A percentile compares a stretch with the other conserved stretches of the same genome.
These are phyloP conservation scores for Cystobasidiaceae sp. DNA, from an alignment of 1,284 basidiomycete species.

Conservation along the genomic window DNA sequence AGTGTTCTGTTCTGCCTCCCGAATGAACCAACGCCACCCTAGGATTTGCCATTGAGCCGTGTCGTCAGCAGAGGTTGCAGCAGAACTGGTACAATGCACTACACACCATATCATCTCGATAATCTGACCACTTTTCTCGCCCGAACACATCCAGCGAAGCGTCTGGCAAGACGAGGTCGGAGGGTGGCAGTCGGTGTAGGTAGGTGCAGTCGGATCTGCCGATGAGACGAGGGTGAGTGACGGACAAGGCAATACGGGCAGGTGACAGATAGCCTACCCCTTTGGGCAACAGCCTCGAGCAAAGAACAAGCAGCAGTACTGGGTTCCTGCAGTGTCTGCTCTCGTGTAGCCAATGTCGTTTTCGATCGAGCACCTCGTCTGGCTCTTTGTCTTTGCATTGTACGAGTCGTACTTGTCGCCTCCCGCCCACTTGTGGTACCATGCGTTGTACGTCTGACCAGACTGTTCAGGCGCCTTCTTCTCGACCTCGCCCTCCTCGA, in stretches of 20 bases:
- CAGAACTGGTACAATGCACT: background rate
- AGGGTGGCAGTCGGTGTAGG: constrained; percentile 77
- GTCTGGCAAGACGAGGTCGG: constrained; percentile 66
- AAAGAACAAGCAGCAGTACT: constrained; percentile 93
- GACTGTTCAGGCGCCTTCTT: constrained; percentile 82
- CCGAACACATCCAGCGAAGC: constrained; percentile 95
- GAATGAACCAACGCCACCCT: constrained; percentile 91
- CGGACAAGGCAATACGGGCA: background rate
- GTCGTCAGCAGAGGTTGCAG: background rate
- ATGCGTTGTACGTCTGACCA: constrained; percentile 72
- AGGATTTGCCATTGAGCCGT: background rate
- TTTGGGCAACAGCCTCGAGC: constrained; percentile 94
- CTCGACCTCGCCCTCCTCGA: constrained; percentile 75
- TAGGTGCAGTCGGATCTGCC: constrained; percentile 72
- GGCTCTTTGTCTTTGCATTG: constrained; percentile 88
- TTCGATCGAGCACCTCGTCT: constrained; percentile 83
- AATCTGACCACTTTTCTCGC: constrained; percentile 92
- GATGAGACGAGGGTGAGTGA: background rate
- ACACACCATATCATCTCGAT: constrained; percentile 84
- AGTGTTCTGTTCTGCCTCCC: constrained; percentile 88
- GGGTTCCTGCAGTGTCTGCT: constrained; percentile 81
- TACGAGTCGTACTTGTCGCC: constrained; percentile 90
- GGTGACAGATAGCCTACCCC: constrained; percentile 52
- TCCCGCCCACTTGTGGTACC: constrained; percentile 98
- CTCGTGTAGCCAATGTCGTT: constrained; percentile 87